Base-by-base conservation (phyloP, 202 grass and related monocot genomes). In the Saccharum hybrid region DNA sequence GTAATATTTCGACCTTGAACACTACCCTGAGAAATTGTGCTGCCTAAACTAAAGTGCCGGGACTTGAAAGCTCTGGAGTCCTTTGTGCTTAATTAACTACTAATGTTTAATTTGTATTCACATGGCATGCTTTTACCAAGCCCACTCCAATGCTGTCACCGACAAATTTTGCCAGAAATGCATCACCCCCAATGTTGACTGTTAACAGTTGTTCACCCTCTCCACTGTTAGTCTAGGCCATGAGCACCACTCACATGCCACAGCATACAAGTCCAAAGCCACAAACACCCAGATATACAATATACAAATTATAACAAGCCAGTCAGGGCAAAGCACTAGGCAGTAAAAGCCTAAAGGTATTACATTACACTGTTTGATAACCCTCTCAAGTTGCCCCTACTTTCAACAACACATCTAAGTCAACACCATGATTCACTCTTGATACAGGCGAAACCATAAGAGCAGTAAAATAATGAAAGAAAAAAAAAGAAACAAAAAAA, bases 391-490 rank as follows among this genome's bases (percentile, higher is more conserved):
- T 68, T 68, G 85, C 51, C 77, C 81, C 78, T 75, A 80, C 23
- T 84, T 83, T 83, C 60, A 81, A 85, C 77, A 60, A 8, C 80
- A 83, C 83, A 85, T 85, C 82, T 59, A 88, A 75, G 86, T 88
- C 89, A 83, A 88, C 86, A 88, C 76, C 88, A 90, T 51, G 81
- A 87, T 87, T 72, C 88, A 87, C 84, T 84, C 85, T 90, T 81
- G 85, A 90, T 87, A 87, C 84, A 67, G 37, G 76, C 75, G 77
- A 84, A 88, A 91, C 77, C 82, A 93, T 78, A 82, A 91, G 73
- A 78, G 73, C 63, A 56, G 79, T 59, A 79, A 91, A 93, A 89
- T 54, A 84, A 62, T 81, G 61, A 81, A 79, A 81, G 19, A 2
- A 75, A 45, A 79, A 54, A 76, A 62, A 42, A 68, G 54, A 37